Conservation (phyloP, 2,329 filamentous ascomycete genomes). For the Diaporthe citri region DNA sequence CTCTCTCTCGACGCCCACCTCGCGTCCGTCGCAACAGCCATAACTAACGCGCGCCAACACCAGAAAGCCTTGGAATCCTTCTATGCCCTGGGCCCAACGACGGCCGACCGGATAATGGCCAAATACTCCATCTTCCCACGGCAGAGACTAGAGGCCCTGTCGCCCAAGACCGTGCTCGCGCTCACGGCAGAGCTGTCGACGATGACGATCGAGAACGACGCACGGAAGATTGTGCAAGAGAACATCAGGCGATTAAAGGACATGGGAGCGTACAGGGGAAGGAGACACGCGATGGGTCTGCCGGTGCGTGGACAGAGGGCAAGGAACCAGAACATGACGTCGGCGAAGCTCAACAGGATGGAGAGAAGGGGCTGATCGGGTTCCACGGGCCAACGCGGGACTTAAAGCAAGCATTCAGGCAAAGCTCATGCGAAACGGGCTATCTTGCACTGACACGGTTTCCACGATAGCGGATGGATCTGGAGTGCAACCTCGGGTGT, state of each 20-base stretch:
- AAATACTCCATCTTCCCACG: conserved; percentile 89
- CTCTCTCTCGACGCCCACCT: conserved; percentile 32
- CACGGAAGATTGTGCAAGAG: conserved; percentile 80
- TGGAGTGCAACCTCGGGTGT: not conserved
- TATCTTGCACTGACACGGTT: no score
- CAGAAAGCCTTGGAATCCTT: conserved; percentile 84
- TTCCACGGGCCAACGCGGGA: not conserved
- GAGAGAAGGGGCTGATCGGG: conserved; percentile 57
- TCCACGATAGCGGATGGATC: not conserved
- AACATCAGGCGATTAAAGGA: conserved; percentile 90
- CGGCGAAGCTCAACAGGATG: conserved; percentile 72
- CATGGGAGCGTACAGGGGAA: conserved; percentile 90
- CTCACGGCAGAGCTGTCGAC: conserved; percentile 87
- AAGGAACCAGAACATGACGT: conserved; percentile 76
- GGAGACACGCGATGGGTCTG: conserved; percentile 91
- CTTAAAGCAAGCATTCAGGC: no score
- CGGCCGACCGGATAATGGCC: conserved; percentile 82
- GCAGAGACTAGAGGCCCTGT: conserved; percentile 81
- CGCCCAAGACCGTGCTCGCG: conserved; percentile 81
- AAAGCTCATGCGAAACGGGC: not conserved
- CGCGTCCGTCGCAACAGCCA: conserved; percentile 20
- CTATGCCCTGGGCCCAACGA: conserved; percentile 83
- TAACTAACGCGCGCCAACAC: conserved; percentile 37
- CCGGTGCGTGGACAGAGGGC: conserved; percentile 93
- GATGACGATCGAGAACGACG: conserved; percentile 95